Percentiles rank a stretch among this genome's conserved stretches.
Conservation (phyloP, 2,329 filamentous ascomycete genomes). For the Ophiostoma himal-ulmi region DNA sequence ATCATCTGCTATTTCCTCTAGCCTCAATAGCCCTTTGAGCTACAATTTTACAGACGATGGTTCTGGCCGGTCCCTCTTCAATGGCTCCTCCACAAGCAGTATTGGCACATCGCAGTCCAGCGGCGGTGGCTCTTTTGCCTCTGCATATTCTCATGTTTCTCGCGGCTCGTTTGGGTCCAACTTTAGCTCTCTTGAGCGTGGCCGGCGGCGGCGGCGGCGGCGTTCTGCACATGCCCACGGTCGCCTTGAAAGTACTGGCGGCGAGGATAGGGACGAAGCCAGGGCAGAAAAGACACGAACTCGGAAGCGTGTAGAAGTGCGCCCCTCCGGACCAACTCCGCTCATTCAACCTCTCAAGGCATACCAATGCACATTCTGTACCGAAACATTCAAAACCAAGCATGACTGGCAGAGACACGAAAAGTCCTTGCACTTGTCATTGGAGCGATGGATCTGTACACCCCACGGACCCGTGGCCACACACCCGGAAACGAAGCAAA, state of each 20-base stretch:
- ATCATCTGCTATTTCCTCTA: conserved; percentile 42
- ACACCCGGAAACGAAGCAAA: conserved; percentile 53
- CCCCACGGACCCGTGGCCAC: conserved; percentile 51
- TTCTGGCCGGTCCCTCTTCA: conserved; percentile 52
- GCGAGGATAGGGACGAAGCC: background rate
- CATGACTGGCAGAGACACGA: conserved; percentile 68
- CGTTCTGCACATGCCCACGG: conserved; percentile 34
- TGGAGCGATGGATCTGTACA: conserved; percentile 60
- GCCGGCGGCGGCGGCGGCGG: conserved; percentile 47
- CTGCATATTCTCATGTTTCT: conserved; percentile 54
- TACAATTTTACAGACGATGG: conserved; percentile 57
- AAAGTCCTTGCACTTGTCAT: conserved; percentile 59
- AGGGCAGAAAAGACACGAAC: background rate
- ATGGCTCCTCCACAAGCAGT: conserved; percentile 56
- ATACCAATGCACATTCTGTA: conserved; percentile 64
- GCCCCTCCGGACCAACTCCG: conserved; percentile 24
- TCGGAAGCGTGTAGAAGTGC: conserved; percentile 33
- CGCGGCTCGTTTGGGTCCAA: conserved; percentile 53
- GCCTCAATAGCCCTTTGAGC: conserved; percentile 52
- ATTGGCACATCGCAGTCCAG: conserved; percentile 57
- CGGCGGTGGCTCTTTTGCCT: conserved; percentile 49
- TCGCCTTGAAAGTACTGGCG: conserved; percentile 3
- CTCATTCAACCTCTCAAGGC: conserved; percentile 46
- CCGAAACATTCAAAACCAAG: conserved; percentile 61
- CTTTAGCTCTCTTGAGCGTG: conserved; percentile 42